Conservation (phyloP, 2,329 filamentous ascomycete genomes). For the Botryotinia convoluta region DNA sequence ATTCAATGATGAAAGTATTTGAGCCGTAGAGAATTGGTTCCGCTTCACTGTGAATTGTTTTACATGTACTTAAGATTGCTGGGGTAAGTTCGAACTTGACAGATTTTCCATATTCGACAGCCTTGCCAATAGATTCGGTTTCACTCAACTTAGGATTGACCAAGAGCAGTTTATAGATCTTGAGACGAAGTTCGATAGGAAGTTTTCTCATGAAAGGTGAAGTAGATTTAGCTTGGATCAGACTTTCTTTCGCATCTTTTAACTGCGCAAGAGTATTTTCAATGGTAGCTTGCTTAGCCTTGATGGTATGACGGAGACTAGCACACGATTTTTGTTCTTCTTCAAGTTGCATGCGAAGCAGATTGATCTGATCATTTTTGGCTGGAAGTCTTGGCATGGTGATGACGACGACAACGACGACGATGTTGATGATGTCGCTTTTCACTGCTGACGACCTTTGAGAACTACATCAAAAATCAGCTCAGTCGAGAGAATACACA, state of each 20-base stretch:
- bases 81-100: conserved; percentile 15
- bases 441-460: background rate
- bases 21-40: conserved; percentile 18
- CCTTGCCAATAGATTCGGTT: conserved; percentile 1
- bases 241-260: background rate
- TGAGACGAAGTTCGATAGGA: conserved; percentile 18
- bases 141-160: conserved; percentile 17
- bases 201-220: conserved; percentile 18
- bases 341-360: conserved; percentile 16
- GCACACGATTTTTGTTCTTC: background rate
- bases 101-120: background rate
- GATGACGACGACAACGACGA: background rate
- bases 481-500: background rate
- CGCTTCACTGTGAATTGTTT: conserved; percentile 19
- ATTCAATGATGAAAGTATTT: conserved; percentile 22
- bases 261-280: background rate
- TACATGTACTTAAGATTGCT: conserved; percentile 14
- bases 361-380: conserved; percentile 12
- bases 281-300: background rate
- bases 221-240: background rate
- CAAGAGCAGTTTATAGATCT: conserved; percentile 19
- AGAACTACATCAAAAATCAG: background rate
- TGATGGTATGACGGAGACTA: background rate
- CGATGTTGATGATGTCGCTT: background rate
- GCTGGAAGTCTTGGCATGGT: conserved; percentile 5